Conservation (phyloP, 2,329 filamentous ascomycete species). For the Phialocephala sp. region DNA sequence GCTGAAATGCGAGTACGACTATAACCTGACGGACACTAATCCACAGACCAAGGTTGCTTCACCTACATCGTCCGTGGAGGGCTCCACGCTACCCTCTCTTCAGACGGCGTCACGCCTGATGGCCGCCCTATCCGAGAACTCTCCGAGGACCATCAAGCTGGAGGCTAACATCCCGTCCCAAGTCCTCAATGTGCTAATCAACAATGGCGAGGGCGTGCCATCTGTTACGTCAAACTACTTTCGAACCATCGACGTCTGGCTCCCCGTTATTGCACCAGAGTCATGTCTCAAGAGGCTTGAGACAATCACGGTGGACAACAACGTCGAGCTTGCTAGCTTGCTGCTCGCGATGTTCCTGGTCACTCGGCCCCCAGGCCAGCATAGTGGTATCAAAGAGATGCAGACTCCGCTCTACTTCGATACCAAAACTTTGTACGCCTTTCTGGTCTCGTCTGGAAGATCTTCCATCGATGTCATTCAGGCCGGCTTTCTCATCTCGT, state of each 20-base stretch:
- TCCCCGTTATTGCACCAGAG: conserved; percentile 30
- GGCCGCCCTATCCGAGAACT: conserved; percentile 21
- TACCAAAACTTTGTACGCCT: conserved; percentile 27
- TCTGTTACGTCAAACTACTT: conserved; percentile 30
- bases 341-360: conserved; percentile 33
- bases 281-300: conserved; percentile 26
- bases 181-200: conserved; percentile 26
- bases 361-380: conserved; percentile 21
- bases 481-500: conserved; percentile 29
- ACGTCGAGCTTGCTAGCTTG: conserved; percentile 26
- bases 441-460: conserved; percentile 28
- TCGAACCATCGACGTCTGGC: conserved; percentile 34
- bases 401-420: conserved; percentile 29
- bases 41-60: conserved; percentile 17
- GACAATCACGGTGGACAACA: conserved; percentile 22
- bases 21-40: conserved; percentile 12
- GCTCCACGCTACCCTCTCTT: conserved; percentile 19
- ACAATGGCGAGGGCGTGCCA: conserved; percentile 26
- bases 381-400: conserved; percentile 22
- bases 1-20: conserved; percentile 34
- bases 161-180: conserved; percentile 25
- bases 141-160: conserved; percentile 8
- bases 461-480: conserved; percentile 31
- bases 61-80: conserved; percentile 23
- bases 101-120: conserved; percentile 26